Evolutionary conservation across 140 eudicot genomes (phyloP).

Genomic region (Ambrosia hybrid): DNA sequence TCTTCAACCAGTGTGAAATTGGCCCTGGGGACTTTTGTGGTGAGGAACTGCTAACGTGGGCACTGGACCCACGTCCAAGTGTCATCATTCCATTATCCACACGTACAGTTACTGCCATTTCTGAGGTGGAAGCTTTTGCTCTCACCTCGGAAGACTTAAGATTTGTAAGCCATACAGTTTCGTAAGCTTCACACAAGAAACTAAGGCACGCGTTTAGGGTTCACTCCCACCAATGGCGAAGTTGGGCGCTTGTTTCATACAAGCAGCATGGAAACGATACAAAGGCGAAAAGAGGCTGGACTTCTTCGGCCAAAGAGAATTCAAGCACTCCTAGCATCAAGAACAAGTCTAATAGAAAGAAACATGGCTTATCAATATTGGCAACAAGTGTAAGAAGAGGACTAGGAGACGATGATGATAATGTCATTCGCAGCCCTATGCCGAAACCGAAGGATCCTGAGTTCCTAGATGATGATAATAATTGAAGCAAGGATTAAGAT

Average conservation of each 20-base stretch:
- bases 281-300: slow-evolving; percentile 48
- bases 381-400: slow-evolving; percentile 31
- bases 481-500: neutral
- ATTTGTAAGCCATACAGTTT: slow-evolving; percentile 69
- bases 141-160: slow-evolving; percentile 61
- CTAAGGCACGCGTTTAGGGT: slow-evolving; percentile 62
- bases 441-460: slow-evolving; percentile 72
- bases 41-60: slow-evolving; percentile 79
- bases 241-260: slow-evolving; percentile 61
- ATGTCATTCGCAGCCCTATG: slow-evolving; percentile 41
- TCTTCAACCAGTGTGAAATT: slow-evolving; percentile 59
- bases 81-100: slow-evolving; percentile 72
- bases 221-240: slow-evolving; percentile 54
- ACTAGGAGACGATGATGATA: slow-evolving; percentile 25
- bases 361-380: slow-evolving; percentile 34
- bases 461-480: slow-evolving; percentile 43
- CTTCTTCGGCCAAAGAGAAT: slow-evolving; percentile 48
- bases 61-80: slow-evolving; percentile 62
- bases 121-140: slow-evolving; percentile 82
- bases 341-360: slow-evolving; percentile 25
- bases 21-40: slow-evolving; percentile 87
- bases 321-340: slow-evolving; percentile 4
- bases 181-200: slow-evolving; percentile 67
- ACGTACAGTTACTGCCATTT: slow-evolving; percentile 55
- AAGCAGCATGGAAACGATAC: slow-evolving; percentile 72